Base-by-base conservation (phyloP, 1,284 basidiomycete genomes). In the Pseudozyma pruni region DNA sequence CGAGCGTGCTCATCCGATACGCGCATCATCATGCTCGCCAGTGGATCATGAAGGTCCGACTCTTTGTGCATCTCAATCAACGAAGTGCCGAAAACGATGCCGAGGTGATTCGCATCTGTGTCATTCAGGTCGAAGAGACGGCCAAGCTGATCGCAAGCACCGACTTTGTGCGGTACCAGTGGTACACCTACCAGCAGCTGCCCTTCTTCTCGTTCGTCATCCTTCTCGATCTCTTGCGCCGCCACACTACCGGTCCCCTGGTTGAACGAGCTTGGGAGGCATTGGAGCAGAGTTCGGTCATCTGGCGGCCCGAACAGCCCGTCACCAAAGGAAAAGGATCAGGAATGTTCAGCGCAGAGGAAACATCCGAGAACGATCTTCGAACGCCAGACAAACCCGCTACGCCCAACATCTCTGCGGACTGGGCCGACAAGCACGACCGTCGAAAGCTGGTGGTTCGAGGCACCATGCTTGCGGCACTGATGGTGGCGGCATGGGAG, bases 401-500 rank as follows among this genome's bases (percentile, higher is more conserved):
- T 20, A 38, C 40, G 22, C 25, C 40, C 4, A 48, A 49, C 9
- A 38, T 50, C 23, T 48, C 44, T 20, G 9, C 47, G 2, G 34
- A 50, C 22, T 22, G 32, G n/a, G 20, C 41, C 1, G 32, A 27
- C 41, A 37, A 32, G 34, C 31, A 44, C 10, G 20, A 41, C 14
- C 38, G 19, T 11, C 4, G 13, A 16, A 53, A 47, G 16, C 32
- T 53, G 42, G 22, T 25, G 13, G 17, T 60, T 6, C 50, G 57
- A 23, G 50, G 57, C 2, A 47, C 23, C 3, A 60, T 60, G 57
- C 39, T 54, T 7, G 45, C 44, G 8, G 44, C 50, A 7, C 25
- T 60, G 27, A 40, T 60, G 38, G 39, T 60, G 17, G 57, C 50
- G 9, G 57, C 57, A 4, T 60, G 57, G 57, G 57, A 54, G 34